phyloP scores from a whole-genome alignment of 2,329 filamentous ascomycete genomes.

The Xylaria sp. region DNA sequence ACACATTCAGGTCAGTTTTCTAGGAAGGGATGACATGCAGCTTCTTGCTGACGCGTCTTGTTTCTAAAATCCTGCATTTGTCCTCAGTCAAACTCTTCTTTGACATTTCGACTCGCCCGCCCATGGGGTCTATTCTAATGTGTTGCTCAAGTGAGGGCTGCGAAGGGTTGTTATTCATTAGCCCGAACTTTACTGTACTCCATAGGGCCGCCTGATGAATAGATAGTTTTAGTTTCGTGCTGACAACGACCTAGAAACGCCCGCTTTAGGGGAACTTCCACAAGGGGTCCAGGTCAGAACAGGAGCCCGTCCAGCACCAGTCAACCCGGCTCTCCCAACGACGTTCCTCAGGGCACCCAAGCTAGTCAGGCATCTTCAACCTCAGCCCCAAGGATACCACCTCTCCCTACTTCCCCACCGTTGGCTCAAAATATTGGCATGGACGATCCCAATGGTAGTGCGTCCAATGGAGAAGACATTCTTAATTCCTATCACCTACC shows the following conservation, averaged over 20 bases:
- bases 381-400: constrained; percentile 67
- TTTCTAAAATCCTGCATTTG: neutral
- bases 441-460: constrained; percentile 65
- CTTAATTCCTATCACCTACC: constrained; percentile 72
- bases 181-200: neutral
- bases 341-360: constrained; percentile 57
- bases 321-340: constrained; percentile 60
- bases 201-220: neutral
- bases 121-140: neutral
- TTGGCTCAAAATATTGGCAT: constrained; percentile 74
- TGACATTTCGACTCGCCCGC: neutral
- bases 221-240: constrained; percentile 39
- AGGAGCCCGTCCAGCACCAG: constrained; percentile 64
- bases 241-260: constrained; percentile 59
- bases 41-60: constrained; percentile 5
- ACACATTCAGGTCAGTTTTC: neutral
- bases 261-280: constrained; percentile 66
- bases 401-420: constrained; percentile 70
- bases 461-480: constrained; percentile 62
- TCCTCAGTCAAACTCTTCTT: neutral
- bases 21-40: constrained; percentile 4
- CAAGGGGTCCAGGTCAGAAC: constrained; percentile 60
- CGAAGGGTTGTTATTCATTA: neutral
- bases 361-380: constrained; percentile 62
- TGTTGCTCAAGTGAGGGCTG: constrained; percentile 1